Evolutionary conservation across 192 early-diverging fungal genomes (phyloP).

Genomic region (Coemansia sp.): DNA sequence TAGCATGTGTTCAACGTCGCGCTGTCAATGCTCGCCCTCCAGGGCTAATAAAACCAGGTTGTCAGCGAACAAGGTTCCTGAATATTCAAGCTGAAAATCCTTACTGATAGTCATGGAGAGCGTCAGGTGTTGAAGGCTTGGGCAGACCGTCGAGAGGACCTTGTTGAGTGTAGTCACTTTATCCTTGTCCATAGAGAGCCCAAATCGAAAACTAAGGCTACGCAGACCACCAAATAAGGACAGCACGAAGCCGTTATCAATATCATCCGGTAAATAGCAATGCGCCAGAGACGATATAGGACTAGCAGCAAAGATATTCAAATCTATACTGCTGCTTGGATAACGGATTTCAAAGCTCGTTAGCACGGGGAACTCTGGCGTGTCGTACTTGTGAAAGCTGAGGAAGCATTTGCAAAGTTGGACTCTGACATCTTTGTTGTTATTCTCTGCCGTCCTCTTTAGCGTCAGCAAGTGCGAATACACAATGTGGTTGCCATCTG

Average conservation of each 20-base stretch:
- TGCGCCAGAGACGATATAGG: slow-evolving; percentile 4
- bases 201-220: slow-evolving; percentile 7
- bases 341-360: too few relatives aligned
- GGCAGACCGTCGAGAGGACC: neutral
- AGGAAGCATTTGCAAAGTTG: too few relatives aligned
- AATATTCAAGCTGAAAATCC: neutral
- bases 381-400: too few relatives aligned
- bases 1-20: slow-evolving; percentile 1
- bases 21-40: neutral
- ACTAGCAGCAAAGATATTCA: neutral
- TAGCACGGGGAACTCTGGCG: too few relatives aligned
- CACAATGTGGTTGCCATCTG: too few relatives aligned
- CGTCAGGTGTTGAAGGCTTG: neutral
- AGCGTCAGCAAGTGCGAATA: too few relatives aligned
- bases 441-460: too few relatives aligned
- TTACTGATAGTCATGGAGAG: neutral
- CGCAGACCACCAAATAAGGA: neutral
- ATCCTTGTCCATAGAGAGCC: neutral
- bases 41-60: neutral
- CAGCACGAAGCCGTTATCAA: neutral
- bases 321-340: too few relatives aligned
- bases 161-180: neutral
- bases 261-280: slow-evolving; percentile 5
- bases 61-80: neutral
- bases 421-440: too few relatives aligned